These are phyloP conservation scores for Bimuria novae-zelandiae DNA, from an alignment of 2,329 filamentous ascomycete species.

Conservation along the genomic window DNA sequence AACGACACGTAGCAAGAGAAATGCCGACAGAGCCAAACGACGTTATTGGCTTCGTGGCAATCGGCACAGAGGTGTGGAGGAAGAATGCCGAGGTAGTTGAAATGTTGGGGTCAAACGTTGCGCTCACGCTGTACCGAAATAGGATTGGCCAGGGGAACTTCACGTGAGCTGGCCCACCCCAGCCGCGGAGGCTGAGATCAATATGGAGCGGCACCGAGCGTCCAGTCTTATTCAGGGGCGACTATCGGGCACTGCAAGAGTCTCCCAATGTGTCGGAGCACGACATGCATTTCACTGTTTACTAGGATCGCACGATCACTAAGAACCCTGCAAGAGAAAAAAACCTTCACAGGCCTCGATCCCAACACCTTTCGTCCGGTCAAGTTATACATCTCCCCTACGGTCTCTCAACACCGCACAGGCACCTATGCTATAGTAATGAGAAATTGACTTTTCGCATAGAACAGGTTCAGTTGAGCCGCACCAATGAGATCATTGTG, in stretches of 20 bases:
- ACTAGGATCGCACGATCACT: neutral
- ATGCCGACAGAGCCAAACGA: neutral
- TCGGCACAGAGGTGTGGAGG: neutral
- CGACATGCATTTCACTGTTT: neutral
- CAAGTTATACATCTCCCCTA: neutral
- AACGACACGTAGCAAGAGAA: neutral
- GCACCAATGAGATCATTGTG: no score
- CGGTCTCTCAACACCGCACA: neutral
- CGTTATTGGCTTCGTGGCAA: neutral
- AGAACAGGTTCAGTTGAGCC: no score
- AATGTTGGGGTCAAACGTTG: no score
- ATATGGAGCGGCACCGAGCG: neutral
- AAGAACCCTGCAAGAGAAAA: neutral
- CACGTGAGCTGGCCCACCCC: neutral
- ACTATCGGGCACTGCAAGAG: neutral
- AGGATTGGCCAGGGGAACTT: no score
- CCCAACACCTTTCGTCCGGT: slow-evolving; percentile 10
- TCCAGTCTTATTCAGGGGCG: neutral
- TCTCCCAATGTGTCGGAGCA: neutral
- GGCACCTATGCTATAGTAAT: neutral
- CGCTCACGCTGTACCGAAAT: no score
- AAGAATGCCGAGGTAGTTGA: neutral
- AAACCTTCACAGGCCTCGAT: neutral
- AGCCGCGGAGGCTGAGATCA: neutral
- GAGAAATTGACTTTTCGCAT: no score